Percentiles rank a stretch among this genome's conserved stretches.
Evolutionary conservation across 192 early-diverging fungal species (phyloP).

Genomic region (Backusella tarrabulga): DNA sequence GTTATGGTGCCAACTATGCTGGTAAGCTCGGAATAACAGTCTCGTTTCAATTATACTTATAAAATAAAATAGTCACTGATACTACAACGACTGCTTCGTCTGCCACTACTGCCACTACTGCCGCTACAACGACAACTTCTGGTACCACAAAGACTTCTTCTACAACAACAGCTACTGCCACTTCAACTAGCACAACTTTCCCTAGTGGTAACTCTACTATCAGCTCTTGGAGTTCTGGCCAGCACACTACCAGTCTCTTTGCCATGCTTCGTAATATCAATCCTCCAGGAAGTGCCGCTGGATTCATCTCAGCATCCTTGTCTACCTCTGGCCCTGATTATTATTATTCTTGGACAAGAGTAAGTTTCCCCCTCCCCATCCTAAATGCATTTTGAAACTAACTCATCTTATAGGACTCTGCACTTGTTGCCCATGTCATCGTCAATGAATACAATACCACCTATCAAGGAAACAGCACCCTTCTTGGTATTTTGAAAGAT

Average conservation of each 20-base stretch:
- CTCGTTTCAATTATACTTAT: neutral
- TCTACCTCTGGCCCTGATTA: slow-evolving; percentile 57
- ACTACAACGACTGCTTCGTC: neutral
- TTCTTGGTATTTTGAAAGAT: slow-evolving; percentile 16
- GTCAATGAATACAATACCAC: neutral
- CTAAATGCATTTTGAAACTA: too few relatives aligned
- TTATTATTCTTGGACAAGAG: slow-evolving; percentile 72
- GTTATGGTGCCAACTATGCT: slow-evolving; percentile 11
- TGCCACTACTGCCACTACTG: neutral
- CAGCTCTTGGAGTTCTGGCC: neutral
- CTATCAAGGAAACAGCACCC: slow-evolving; percentile 18
- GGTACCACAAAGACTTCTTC: neutral
- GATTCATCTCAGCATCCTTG: slow-evolving; percentile 29
- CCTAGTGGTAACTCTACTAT: slow-evolving; percentile 17
- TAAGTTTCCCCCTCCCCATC: neutral
- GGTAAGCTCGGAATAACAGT: neutral
- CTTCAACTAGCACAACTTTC: slow-evolving; percentile 1
- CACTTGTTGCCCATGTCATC: slow-evolving; percentile 16
- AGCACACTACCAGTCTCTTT: neutral
- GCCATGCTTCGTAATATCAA: slow-evolving; percentile 28
- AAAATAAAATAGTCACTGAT: neutral
- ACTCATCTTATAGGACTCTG: slow-evolving; percentile 25
- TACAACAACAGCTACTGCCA: neutral
- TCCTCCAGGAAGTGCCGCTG: slow-evolving; percentile 12
- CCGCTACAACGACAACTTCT: neutral